Evolutionary conservation across 176 grass and related monocot species (phyloP).

Genomic region (Rhynchospora breviuscula): DNA sequence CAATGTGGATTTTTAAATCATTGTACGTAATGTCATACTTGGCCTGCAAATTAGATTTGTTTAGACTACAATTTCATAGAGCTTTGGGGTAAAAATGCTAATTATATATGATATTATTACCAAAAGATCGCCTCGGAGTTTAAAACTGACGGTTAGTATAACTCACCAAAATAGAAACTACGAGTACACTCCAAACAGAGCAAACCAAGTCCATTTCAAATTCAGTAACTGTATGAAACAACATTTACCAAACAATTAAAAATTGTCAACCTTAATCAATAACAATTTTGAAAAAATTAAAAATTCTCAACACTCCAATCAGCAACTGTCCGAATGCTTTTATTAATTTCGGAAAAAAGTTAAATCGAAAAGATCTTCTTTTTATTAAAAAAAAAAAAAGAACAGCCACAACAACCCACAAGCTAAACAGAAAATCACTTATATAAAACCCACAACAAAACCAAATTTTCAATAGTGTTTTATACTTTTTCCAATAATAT

Average conservation of each 20-base stretch:
- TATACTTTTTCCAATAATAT: too few species aligned
- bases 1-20: not conserved
- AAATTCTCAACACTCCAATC: too few species aligned
- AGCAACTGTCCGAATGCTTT: too few species aligned
- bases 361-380: too few species aligned
- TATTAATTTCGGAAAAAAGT: too few species aligned
- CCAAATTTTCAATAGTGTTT: not conserved
- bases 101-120: not conserved
- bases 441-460: not conserved
- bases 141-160: too few species aligned
- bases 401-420: not conserved
- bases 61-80: not conserved
- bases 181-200: not conserved
- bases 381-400: too few species aligned
- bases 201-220: not conserved
- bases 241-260: not conserved
- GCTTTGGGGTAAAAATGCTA: not conserved
- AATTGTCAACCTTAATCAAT: not conserved
- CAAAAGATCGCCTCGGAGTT: too few species aligned
- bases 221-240: not conserved
- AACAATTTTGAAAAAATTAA: not conserved
- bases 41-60: not conserved
- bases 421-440: not conserved
- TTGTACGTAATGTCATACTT: slow-evolving; percentile 11
- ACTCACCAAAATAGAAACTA: not conserved